phyloP scores from a whole-genome alignment of 306 rosid species.

The Gastrolobium villosum region DNA sequence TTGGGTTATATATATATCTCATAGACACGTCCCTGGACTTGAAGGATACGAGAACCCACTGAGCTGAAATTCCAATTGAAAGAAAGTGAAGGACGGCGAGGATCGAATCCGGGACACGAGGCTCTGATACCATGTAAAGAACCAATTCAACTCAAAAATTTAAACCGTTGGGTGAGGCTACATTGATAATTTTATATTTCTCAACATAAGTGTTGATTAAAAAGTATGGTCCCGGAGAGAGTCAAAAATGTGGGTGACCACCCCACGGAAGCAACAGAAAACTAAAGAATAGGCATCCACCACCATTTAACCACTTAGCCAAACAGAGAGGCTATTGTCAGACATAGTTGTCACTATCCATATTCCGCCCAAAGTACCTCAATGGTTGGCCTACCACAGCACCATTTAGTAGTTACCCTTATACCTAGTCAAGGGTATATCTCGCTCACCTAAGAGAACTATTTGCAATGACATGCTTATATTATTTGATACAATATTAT shows the following conservation, averaged over 20 bases:
- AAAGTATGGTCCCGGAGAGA: slow-evolving; percentile 23
- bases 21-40: too few species aligned
- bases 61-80: too few species aligned
- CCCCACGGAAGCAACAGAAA: slow-evolving; percentile 49
- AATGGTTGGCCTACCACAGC: slow-evolving; percentile 70
- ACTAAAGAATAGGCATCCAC: slow-evolving; percentile 27
- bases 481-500: slow-evolving; percentile 38
- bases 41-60: too few species aligned
- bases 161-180: too few species aligned
- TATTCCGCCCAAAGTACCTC: slow-evolving; percentile 53
- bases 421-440: slow-evolving; percentile 58
- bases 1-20: too few species aligned
- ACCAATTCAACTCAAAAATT: too few species aligned
- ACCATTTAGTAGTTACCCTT: slow-evolving; percentile 49
- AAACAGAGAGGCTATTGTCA: slow-evolving; percentile 58
- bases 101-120: too few species aligned
- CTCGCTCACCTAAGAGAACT: slow-evolving; percentile 54
- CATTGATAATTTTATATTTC: too few species aligned
- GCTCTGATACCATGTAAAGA: too few species aligned
- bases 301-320: slow-evolving; percentile 61
- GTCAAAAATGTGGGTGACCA: slow-evolving; percentile 55
- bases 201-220: slow-evolving; percentile 20
- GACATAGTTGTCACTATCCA: slow-evolving; percentile 56
- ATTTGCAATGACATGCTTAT: slow-evolving; percentile 41
- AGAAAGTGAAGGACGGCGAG: too few species aligned